Base-by-base conservation (phyloP, 495 filamentous ascomycete genomes). In the Lepidopterella palustris region DNA sequence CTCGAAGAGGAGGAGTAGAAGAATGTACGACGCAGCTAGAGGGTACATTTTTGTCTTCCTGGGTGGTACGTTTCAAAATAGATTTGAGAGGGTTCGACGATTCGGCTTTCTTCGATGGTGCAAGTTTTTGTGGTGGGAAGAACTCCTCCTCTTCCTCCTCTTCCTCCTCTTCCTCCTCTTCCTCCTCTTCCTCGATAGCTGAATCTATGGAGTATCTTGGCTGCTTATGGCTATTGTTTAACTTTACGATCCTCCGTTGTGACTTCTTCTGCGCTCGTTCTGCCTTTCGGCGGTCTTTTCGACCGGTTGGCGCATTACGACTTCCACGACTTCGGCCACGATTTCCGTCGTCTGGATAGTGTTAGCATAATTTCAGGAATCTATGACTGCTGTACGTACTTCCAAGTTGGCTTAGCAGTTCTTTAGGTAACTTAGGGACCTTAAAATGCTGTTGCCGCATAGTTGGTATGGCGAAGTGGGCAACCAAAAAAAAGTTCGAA, bases 251-350 rank as follows among this genome's bases (percentile, higher is more conserved):
- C 20, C 24, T 61, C 55, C 64, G 71, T 40, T 67, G 71, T 56
- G 70, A 62, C 66, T 82, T 87, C 70, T 84, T 84, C 66, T 78
- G 73, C 29, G 68, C 65, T 51, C 84, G 75, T 58, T 81, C 82
- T 24, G 77, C 78, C 65, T 80, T 84, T 11, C 83, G 77, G 35
- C 78, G 76, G 42, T 87, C 83, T 76, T 87, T 88, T 54, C 84
- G 80, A 28, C 75, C 70, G 0, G 65, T 65, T 42, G 76, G 73
- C 8, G 68, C 71, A 49, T 69, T 74, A 24, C 76, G 73, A 59
- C 75, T 54, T 20, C 55, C 32, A 5, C 31, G 52, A 31, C 42
- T 26, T 18, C 56, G 62, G 18, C 32, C 20, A 26, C 28, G 45
- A 23, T 27, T 1, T 15, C 15, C 53, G 13, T 51, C 23, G n/a